Conservation (phyloP, 495 filamentous ascomycete genomes). For the Friedmanniomyces endolithicus region DNA sequence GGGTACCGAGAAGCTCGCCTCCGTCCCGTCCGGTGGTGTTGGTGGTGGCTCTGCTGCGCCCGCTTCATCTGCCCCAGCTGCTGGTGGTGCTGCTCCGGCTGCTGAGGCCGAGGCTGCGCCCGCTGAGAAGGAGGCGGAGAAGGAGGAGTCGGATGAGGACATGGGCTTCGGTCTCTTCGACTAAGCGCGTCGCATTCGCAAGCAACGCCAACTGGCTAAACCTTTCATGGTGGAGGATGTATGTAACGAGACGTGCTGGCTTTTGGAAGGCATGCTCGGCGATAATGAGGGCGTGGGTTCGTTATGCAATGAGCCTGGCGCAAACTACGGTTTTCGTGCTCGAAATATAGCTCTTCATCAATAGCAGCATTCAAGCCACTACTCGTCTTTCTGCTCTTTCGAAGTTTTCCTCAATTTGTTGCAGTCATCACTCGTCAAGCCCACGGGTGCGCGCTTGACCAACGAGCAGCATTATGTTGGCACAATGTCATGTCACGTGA, state of each 20-base stretch:
- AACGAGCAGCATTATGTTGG: no score
- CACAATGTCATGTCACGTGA: background rate
- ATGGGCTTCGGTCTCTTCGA: constrained; percentile 98
- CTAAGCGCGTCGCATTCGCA: constrained; percentile 25
- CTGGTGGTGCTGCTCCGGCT: constrained; percentile 49
- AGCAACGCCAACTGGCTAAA: background rate
- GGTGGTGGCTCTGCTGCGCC: constrained; percentile 48
- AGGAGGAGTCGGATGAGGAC: constrained; percentile 96
- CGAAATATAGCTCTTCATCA: background rate
- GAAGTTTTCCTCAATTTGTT: no score
- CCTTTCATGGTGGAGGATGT: background rate
- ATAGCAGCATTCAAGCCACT: background rate
- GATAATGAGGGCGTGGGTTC: background rate
- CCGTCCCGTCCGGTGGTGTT: constrained; percentile 79
- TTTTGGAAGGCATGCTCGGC: background rate
- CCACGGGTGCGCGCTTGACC: no score
- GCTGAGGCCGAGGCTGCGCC: constrained; percentile 61
- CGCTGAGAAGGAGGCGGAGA: constrained; percentile 55
- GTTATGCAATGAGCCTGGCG: background rate
- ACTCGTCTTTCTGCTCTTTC: no score
- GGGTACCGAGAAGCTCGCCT: constrained; percentile 87
- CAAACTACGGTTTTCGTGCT: no score
- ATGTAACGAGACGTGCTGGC: background rate
- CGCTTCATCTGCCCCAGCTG: constrained; percentile 52
- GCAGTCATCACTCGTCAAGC: no score